Evolutionary conservation across 768 basidiomycete genomes (phyloP).

Genomic region (Panaeolus papilionaceus): DNA sequence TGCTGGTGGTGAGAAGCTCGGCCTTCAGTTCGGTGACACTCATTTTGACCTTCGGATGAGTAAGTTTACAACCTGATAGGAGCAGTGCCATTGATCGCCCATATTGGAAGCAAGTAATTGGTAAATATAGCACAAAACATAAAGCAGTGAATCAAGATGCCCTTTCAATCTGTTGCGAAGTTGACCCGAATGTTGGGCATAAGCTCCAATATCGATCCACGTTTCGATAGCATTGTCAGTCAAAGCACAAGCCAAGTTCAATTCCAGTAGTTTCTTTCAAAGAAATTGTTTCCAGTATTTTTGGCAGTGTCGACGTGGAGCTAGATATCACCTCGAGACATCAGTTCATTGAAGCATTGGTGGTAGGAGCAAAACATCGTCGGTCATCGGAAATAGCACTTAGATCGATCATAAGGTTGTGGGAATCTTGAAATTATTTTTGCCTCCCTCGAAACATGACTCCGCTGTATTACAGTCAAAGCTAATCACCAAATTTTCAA

Average conservation of each 20-base stretch:
- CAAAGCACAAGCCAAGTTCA: neutral
- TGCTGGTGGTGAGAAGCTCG: slow-evolving; percentile 7
- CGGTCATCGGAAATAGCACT: slow-evolving; percentile 5
- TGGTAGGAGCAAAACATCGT: neutral
- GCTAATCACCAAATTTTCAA: neutral
- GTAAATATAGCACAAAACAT: neutral
- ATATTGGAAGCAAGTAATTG: neutral
- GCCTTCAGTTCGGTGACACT: neutral
- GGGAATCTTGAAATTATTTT: neutral
- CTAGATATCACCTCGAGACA: neutral
- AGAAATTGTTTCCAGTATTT: neutral
- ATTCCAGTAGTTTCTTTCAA: neutral
- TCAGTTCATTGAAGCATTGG: neutral
- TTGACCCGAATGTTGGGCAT: neutral
- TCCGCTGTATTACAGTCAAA: neutral
- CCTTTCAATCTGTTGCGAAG: neutral
- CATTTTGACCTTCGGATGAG: neutral
- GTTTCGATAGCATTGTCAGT: neutral
- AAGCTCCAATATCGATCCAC: neutral
- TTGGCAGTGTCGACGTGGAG: neutral
- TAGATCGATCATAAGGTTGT: neutral
- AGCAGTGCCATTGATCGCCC: neutral
- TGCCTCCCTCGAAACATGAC: slow-evolving; percentile 1
- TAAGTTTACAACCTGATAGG: neutral
- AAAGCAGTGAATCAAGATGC: neutral